A percentile compares a stretch with the other conserved stretches of the same genome.
phyloP scores from a whole-genome alignment of 768 basidiomycete genomes.

The Pleurotus platypus region DNA sequence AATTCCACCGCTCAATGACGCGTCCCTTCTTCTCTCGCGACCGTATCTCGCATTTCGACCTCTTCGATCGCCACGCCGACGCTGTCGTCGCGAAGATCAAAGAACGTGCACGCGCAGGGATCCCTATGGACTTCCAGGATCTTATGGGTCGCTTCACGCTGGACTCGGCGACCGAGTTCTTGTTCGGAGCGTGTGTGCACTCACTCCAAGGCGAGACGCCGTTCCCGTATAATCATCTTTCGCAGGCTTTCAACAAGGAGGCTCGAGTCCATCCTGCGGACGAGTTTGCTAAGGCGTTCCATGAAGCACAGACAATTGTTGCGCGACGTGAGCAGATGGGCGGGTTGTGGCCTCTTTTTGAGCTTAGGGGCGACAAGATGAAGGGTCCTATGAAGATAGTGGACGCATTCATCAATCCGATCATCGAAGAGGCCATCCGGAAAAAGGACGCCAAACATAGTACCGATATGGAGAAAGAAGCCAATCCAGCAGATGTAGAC shows the following conservation, averaged over 20 bases:
- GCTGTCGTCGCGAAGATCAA: constrained; percentile 28
- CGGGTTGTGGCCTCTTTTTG: constrained; percentile 36
- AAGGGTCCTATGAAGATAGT: constrained; percentile 33
- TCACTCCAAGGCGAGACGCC: constrained; percentile 32
- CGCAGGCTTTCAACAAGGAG: not conserved
- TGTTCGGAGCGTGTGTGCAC: constrained; percentile 42
- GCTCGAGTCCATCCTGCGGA: not conserved
- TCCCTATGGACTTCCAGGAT: constrained; percentile 42
- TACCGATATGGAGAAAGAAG: constrained; percentile 11
- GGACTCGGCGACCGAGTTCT: constrained; percentile 51
- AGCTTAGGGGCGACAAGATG: constrained; percentile 29
- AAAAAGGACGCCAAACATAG: constrained; percentile 9
- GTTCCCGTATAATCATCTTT: constrained; percentile 26
- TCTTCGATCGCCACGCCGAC: constrained; percentile 35
- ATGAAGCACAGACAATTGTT: constrained; percentile 26
- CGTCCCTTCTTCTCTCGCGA: constrained; percentile 47
- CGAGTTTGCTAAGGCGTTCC: constrained; percentile 28
- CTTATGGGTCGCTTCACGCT: constrained; percentile 44
- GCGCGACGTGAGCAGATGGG: constrained; percentile 24
- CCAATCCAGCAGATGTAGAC: not conserved
- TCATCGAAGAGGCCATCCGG: constrained; percentile 23
- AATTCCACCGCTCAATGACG: constrained; percentile 48
- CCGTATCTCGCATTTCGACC: constrained; percentile 34
- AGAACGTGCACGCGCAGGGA: constrained; percentile 22
- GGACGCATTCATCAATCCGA: constrained; percentile 28